Evolutionary conservation across 257 asterid species (phyloP).

Genomic region (Nyctanthes arbortristis): DNA sequence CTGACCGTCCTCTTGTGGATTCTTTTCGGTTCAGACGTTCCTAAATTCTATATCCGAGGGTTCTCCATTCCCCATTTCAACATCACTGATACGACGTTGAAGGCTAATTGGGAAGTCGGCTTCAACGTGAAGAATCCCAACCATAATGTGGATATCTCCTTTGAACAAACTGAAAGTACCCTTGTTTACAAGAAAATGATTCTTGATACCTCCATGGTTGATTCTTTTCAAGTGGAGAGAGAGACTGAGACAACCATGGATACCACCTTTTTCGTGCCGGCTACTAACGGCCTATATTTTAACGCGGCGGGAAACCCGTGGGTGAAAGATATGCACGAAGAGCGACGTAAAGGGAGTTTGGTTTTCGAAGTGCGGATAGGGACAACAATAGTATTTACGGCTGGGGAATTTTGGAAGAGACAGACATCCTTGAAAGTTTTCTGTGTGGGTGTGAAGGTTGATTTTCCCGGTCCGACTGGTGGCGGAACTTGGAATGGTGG

Average conservation of each 20-base stretch:
- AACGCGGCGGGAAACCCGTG: not conserved
- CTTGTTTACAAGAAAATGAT: slow-evolving; percentile 11
- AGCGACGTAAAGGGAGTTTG: not conserved
- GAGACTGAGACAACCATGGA: not conserved
- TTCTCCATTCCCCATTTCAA: slow-evolving; percentile 28
- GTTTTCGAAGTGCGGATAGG: slow-evolving; percentile 16
- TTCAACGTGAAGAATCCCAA: slow-evolving; percentile 13
- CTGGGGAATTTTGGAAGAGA: slow-evolving; percentile 6
- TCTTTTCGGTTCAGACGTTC: slow-evolving; percentile 3
- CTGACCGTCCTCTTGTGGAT: slow-evolving; percentile 6
- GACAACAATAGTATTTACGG: not conserved
- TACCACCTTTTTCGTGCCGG: slow-evolving; percentile 7
- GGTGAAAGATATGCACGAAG: slow-evolving; percentile 25
- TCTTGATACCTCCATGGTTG: not conserved
- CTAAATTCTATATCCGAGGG: slow-evolving; percentile 16
- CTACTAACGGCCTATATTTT: not conserved
- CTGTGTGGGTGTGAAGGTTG: slow-evolving; percentile 20
- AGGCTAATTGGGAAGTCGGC: slow-evolving; percentile 17
- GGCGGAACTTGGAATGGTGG: slow-evolving; percentile 19
- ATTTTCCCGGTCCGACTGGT: slow-evolving; percentile 16
- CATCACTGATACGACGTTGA: slow-evolving; percentile 6
- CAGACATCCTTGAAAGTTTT: not conserved
- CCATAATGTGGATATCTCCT: slow-evolving; percentile 13
- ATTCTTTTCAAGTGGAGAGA: slow-evolving; percentile 5
- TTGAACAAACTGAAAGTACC: slow-evolving; percentile 13